Conservation (phyloP, 23 red algal genomes). For the Gracilaria domingensis region DNA sequence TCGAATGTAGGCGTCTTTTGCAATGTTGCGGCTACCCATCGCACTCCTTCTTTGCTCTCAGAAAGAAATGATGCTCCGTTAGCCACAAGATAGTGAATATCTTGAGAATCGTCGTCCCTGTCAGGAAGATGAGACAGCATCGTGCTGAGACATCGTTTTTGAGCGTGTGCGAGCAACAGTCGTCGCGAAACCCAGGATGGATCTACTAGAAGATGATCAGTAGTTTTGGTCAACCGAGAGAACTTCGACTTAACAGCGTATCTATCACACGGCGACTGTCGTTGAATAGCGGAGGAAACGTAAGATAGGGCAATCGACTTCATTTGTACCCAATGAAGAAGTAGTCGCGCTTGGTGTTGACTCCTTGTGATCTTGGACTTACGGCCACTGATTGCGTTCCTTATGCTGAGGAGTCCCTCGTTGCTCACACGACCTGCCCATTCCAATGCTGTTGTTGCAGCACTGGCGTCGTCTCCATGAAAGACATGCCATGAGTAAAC, state of each 20-base stretch:
- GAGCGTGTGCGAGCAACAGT: slow-evolving; percentile 55
- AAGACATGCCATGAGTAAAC: slow-evolving; percentile 59
- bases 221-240: slow-evolving; percentile 3
- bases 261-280: slow-evolving; percentile 4
- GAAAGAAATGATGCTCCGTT: slow-evolving; percentile 27
- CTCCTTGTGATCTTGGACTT: slow-evolving; percentile 2
- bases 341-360: slow-evolving; percentile 2
- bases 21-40: slow-evolving; percentile 44
- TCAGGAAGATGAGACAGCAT: slow-evolving; percentile 25
- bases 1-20: slow-evolving; percentile 42
- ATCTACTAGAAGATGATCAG: slow-evolving; percentile 18
- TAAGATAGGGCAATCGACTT: slow-evolving; percentile 50
- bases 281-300: slow-evolving; percentile 38
- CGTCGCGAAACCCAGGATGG: slow-evolving; percentile 56
- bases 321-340: slow-evolving; percentile 51
- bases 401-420: slow-evolving; percentile 41
- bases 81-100: slow-evolving; percentile 32
- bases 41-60: slow-evolving; percentile 41
- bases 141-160: slow-evolving; percentile 29
- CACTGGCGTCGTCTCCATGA: slow-evolving; percentile 47
- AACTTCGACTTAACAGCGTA: slow-evolving; percentile 53
- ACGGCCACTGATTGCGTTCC: slow-evolving; percentile 25
- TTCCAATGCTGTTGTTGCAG: slow-evolving; percentile 56
- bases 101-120: background rate
- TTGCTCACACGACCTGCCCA: slow-evolving; percentile 60